A percentile compares a stretch with the other conserved stretches of the same genome.
Conservation (phyloP, 148 eudicot genomes). For the Heliamphora exappendiculata region DNA sequence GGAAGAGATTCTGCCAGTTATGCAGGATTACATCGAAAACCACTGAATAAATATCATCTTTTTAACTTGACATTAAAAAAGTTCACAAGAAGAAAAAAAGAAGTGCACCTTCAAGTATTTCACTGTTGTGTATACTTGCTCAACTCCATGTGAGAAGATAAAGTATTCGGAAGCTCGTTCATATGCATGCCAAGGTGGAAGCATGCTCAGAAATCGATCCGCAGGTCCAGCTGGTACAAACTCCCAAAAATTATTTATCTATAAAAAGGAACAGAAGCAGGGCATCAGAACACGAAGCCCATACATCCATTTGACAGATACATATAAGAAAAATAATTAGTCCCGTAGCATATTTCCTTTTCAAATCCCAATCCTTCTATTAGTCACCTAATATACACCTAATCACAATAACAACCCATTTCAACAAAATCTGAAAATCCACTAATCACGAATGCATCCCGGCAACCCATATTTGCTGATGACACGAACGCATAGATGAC, state of each 20-base stretch:
- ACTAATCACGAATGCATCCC: no score
- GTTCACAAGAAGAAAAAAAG: background rate
- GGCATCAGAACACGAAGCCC: slow-evolving; percentile 1
- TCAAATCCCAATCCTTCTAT: no score
- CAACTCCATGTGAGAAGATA: slow-evolving; percentile 56
- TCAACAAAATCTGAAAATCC: no score
- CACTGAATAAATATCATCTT: background rate
- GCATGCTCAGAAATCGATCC: slow-evolving; percentile 85
- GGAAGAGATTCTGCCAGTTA: background rate
- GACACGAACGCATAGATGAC: no score
- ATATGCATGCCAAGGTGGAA: slow-evolving; percentile 99
- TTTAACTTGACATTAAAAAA: background rate
- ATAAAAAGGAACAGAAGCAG: slow-evolving; percentile 12
- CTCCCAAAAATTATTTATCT: slow-evolving; percentile 74
- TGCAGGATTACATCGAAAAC: background rate
- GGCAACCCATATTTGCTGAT: no score
- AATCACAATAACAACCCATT: no score
- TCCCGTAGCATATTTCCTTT: no score
- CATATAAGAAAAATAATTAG: no score
- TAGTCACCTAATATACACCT: no score
- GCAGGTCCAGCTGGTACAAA: slow-evolving; percentile 71
- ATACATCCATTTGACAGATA: background rate
- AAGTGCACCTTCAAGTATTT: slow-evolving; percentile 57
- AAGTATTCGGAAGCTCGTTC: slow-evolving; percentile 86
- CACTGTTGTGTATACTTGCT: slow-evolving; percentile 81